Evolutionary conservation across 192 early-diverging fungal genomes (phyloP), one percentile per base, ranked within the genome.

Genomic region (Entomortierella beljakovae): DNA sequence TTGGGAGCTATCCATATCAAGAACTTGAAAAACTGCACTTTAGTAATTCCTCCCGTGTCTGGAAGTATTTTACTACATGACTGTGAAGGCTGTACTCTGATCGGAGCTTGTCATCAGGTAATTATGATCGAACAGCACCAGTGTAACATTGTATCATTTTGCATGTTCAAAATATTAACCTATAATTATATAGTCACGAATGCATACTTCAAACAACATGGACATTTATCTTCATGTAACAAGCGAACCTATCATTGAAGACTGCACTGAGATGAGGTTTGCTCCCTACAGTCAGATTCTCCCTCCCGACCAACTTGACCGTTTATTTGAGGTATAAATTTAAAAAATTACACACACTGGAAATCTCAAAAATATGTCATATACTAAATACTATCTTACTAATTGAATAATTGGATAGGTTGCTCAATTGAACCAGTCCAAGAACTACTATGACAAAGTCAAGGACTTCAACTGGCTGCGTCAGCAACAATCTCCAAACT

Each of bases 381-480:
- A n/a, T 51, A 5, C 6, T 15, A 18, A 25, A 22, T 51, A 6
- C 49, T 51, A 10, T 22, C 29, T 25, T n/a, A n/a, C n/a, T n/a
- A n/a, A n/a, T 52, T 52, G 16, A 22, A 59, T 40, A 37, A 35
- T 28, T 20, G 6, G 4, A 60, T 51, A 80, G 77, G 49, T 38
- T 8, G 67, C 68, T 13, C 73, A 83, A 38, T 34, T 84, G 42
- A 66, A 83, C 35, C 61, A 40, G 10, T 63, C 49, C 20, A 71
- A 70, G 18, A 91, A 86, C 68, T 81, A 82, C 50, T 92, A 83
- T 72, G 81, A 85, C 57, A 66, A 77, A 22, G 92, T 96, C 16
- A 93, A 98, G 64, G 96, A 98, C 64, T 98, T 98, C 67, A 95
- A 95, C 80, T 98, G 96, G 96, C 80, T 96, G 28, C 86, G 83